Percentiles rank a stretch among this genome's conserved stretches.
These are phyloP conservation scores for Termitomyces sp. DNA, from an alignment of 768 basidiomycete genomes.

Conservation along the genomic window DNA sequence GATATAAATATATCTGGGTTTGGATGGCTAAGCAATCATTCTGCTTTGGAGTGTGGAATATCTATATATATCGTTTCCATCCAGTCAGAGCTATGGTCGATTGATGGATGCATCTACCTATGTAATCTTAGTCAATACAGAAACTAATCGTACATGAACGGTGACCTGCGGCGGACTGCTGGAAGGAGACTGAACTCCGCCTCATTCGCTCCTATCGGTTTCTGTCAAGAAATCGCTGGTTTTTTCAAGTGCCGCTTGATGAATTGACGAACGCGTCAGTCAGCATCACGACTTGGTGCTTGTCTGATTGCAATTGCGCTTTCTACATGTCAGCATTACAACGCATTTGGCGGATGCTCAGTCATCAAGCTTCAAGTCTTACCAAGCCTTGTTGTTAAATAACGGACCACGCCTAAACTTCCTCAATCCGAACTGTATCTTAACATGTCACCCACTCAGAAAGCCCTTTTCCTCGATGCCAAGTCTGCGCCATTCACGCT, in stretches of 20 bases:
- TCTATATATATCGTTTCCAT: no score
- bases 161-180: background rate
- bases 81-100: background rate
- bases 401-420: background rate
- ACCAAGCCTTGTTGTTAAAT: background rate
- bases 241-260: no score
- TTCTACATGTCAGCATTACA: background rate
- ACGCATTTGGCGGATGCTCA: background rate
- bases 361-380: background rate
- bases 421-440: background rate
- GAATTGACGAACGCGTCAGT: no score
- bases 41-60: background rate
- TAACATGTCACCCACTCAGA: constrained; percentile 14
- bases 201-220: background rate
- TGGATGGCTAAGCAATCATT: background rate
- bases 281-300: background rate
- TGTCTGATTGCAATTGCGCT: background rate
- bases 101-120: background rate
- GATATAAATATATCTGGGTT: background rate
- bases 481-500: constrained; percentile 15
- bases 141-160: background rate
- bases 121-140: background rate
- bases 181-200: background rate
- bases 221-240: no score
- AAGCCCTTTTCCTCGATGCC: constrained; percentile 16